Evolutionary conservation across 345 rosid species (phyloP), one percentile per base, ranked within the genome.

Genomic region (Arabidopsis arenosa): DNA sequence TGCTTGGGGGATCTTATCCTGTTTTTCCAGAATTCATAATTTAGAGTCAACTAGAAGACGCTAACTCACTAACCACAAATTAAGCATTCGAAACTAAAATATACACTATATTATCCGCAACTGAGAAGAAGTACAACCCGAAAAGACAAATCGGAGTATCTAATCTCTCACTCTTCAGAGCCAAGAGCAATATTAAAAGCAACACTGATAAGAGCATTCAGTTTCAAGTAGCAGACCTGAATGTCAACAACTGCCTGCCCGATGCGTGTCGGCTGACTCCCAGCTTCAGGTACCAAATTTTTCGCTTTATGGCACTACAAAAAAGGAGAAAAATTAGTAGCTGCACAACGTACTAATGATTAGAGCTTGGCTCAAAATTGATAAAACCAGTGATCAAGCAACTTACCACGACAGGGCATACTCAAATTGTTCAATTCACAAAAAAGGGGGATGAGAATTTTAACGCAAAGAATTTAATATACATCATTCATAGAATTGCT

Each of bases 221-320:
- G 61, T 64, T 74, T 75, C 47, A 76, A 78, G 66, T 47, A 59
- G 67, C 82, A 70, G 81, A 90, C 99, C 99, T 95, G 99, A 80
- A 95, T 86, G 7, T 95, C 99, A 80, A 95, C 84, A 81, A 95
- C 97, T 45, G 97, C 96, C 86, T 90, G 96, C 63, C 99, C 99
- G 21, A 96, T 95, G 70, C 99, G 92, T 41, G 99, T 92, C 55
- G 99, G 96, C 85, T 95, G 97, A 84, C 96, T 90, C 76, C 99
- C 99, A 82, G 99, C 89, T 85, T 95, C 99, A 79, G 99, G 99
- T 58, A 95, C 87, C 86, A 95, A 86, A 83, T 95, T 95, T 81
- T 95, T 95, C 12, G 99, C 99, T 88, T 95, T 95, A 76, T 95
- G 99, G 81, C 99, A 95, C 98, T 94, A 69, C 73, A 76, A 68